A percentile compares a stretch with the other conserved stretches of the same genome.
Evolutionary conservation across 345 rosid genomes (phyloP).

Genomic region (Arabidopsis suecica): DNA sequence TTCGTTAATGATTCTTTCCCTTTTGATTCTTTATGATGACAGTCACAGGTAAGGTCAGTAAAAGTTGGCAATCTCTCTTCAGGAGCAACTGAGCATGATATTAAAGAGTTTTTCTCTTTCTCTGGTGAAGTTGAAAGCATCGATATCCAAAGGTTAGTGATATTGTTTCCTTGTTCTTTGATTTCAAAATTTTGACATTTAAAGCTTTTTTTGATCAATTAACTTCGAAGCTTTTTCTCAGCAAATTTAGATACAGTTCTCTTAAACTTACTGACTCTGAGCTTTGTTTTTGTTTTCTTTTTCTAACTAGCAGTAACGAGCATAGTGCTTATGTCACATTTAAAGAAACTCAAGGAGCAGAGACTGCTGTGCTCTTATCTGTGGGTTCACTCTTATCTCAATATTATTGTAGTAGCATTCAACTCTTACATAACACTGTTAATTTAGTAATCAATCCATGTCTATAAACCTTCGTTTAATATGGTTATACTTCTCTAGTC

Average conservation of each 20-base stretch:
- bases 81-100: slow-evolving; percentile 71
- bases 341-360: slow-evolving; percentile 85
- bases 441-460: slow-evolving; percentile 15
- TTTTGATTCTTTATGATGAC: slow-evolving; percentile 23
- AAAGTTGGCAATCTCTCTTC: slow-evolving; percentile 79
- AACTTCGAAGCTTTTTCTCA: not conserved
- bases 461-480: not conserved
- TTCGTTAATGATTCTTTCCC: not conserved
- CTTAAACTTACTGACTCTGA: slow-evolving; percentile 8
- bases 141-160: slow-evolving; percentile 62
- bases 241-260: not conserved
- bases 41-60: slow-evolving; percentile 61
- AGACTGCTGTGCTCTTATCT: slow-evolving; percentile 86
- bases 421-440: not conserved
- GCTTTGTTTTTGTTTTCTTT: slow-evolving; percentile 28
- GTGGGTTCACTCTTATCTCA: slow-evolving; percentile 47
- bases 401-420: slow-evolving; percentile 15
- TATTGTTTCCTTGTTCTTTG: not conserved
- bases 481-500: not conserved
- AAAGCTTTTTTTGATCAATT: not conserved
- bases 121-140: slow-evolving; percentile 85
- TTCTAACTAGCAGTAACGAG: slow-evolving; percentile 46
- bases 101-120: slow-evolving; percentile 92
- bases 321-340: slow-evolving; percentile 74
- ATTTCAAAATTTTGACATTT: not conserved